phyloP scores from a whole-genome alignment of 2,329 filamentous ascomycete genomes.

The Clarireedia paspali region DNA sequence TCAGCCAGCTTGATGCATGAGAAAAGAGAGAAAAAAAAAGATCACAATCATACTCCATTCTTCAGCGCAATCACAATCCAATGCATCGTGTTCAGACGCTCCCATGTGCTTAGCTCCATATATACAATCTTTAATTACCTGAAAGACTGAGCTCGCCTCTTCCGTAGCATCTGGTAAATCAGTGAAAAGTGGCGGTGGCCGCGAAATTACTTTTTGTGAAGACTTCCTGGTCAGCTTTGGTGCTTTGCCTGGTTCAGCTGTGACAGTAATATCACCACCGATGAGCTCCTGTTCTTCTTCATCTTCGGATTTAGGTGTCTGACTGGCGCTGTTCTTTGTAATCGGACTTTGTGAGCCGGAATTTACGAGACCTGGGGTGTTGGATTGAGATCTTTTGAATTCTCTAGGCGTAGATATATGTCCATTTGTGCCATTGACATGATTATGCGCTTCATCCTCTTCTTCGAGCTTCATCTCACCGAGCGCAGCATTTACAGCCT shows the following conservation, averaged over 20 bases:
- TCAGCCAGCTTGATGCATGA: slow-evolving; percentile 26
- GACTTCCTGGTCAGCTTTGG: slow-evolving; percentile 67
- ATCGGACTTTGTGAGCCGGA: slow-evolving; percentile 22
- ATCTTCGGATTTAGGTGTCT: slow-evolving; percentile 30
- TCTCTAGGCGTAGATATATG: slow-evolving; percentile 12
- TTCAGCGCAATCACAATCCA: slow-evolving; percentile 92
- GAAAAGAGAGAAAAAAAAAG: slow-evolving; percentile 3
- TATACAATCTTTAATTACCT: slow-evolving; percentile 74
- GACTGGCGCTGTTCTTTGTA: slow-evolving; percentile 18
- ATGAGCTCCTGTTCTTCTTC: slow-evolving; percentile 40
- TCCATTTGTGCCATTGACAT: slow-evolving; percentile 21
- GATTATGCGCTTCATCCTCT: slow-evolving; percentile 12
- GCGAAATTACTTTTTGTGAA: slow-evolving; percentile 59
- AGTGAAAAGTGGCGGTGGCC: slow-evolving; percentile 59
- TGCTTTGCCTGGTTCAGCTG: slow-evolving; percentile 55
- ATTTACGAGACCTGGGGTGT: slow-evolving; percentile 20
- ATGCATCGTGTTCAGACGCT: slow-evolving; percentile 77
- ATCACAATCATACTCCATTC: slow-evolving; percentile 76
- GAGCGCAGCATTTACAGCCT: slow-evolving; percentile 26
- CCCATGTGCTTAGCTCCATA: slow-evolving; percentile 91
- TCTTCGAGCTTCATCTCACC: slow-evolving; percentile 29
- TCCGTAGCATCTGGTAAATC: slow-evolving; percentile 71
- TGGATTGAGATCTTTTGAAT: slow-evolving; percentile 20
- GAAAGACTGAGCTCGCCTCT: slow-evolving; percentile 69
- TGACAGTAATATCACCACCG: slow-evolving; percentile 53